phyloP scores from a whole-genome alignment of 768 basidiomycete species.

The Mycena venus region DNA sequence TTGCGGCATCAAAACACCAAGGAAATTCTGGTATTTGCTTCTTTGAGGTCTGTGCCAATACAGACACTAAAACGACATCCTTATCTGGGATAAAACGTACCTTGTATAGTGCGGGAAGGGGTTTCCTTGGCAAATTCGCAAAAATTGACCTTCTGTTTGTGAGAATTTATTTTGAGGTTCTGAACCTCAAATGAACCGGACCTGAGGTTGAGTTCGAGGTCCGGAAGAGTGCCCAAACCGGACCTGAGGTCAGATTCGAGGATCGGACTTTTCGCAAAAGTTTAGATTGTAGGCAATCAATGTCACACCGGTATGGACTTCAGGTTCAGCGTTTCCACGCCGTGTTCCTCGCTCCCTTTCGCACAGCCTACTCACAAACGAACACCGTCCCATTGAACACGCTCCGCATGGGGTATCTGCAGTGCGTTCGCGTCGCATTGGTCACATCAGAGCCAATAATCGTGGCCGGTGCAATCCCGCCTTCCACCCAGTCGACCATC shows the following conservation, averaged over 20 bases:
- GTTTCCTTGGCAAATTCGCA: neutral
- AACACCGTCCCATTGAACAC: conserved; percentile 13
- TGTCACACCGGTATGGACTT: too few species aligned
- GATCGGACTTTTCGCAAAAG: too few species aligned
- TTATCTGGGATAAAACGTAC: neutral
- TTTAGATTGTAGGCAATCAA: too few species aligned
- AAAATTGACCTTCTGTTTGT: neutral
- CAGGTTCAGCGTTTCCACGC: too few species aligned
- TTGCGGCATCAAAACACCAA: neutral
- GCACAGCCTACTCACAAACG: neutral
- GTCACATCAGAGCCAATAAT: conserved; percentile 9
- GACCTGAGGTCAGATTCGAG: too few species aligned
- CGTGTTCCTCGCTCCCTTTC: too few species aligned
- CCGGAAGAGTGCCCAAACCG: too few species aligned
- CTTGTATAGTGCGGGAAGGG: neutral
- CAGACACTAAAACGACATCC: neutral
- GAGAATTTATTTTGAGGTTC: neutral
- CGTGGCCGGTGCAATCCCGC: conserved; percentile 7
- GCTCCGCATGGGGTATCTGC: conserved; percentile 16
- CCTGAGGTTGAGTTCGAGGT: too few species aligned
- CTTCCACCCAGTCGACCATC: conserved; percentile 27
- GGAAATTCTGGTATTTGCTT: neutral
- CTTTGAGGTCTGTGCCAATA: neutral
- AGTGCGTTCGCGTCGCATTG: neutral
- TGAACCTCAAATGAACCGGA: neutral